Conservation (phyloP, 1,139 yeast species). For the Yamadazyma triangularis region DNA sequence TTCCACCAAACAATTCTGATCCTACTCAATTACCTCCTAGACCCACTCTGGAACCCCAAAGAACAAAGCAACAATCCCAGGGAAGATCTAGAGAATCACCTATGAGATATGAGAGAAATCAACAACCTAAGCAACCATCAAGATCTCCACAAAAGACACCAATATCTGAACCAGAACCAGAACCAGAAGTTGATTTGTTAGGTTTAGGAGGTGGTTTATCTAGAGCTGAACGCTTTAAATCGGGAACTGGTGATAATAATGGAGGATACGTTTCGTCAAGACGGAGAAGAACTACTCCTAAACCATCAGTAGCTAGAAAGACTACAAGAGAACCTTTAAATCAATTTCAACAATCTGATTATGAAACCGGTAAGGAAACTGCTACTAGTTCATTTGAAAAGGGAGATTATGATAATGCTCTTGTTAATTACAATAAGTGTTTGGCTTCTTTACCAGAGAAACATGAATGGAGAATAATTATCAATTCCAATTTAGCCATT, state of each 20-base stretch:
- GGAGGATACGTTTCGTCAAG: conserved; percentile 15
- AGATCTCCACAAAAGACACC: conserved; percentile 1
- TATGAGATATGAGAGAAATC: conserved; percentile 1
- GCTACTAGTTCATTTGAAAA: conserved; percentile 64
- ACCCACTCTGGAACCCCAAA: conserved; percentile 3
- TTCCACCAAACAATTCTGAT: conserved; percentile 3
- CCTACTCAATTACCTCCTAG: conserved; percentile 6
- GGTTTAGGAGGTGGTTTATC: conserved; percentile 10
- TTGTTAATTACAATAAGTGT: conserved; percentile 57
- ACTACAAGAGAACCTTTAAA: conserved; percentile 21
- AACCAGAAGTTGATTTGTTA: conserved; percentile 23
- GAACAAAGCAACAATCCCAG: background rate
- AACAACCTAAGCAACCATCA: conserved; percentile 1
- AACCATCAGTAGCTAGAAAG: conserved; percentile 7
- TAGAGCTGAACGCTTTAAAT: conserved; percentile 18
- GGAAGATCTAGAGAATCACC: background rate
- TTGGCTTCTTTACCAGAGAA: conserved; percentile 55
- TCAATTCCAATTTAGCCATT: conserved; percentile 73
- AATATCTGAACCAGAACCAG: conserved; percentile 3
- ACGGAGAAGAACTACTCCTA: conserved; percentile 9
- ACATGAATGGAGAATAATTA: conserved; percentile 66
- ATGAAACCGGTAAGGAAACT: conserved; percentile 50
- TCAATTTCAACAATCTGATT: conserved; percentile 46
- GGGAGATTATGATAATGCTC: conserved; percentile 80
- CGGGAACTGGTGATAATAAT: conserved; percentile 6